Percentiles rank a stretch among this genome's conserved stretches.
Conservation (phyloP, 2,329 filamentous ascomycete species). For the Penicillium sp. region DNA sequence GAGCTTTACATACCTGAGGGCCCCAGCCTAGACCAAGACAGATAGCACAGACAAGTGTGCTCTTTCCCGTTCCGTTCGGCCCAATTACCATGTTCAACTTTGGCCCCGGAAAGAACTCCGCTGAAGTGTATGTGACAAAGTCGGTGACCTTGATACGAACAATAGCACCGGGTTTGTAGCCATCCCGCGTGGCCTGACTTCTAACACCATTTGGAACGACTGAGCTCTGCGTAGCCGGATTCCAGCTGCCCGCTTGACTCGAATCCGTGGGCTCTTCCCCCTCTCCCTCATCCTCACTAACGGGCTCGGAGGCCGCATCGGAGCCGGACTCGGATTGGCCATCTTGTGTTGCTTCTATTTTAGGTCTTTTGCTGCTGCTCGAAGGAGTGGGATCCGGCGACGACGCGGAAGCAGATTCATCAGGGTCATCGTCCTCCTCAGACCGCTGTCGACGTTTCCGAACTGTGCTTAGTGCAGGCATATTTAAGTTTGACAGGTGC, state of each 20-base stretch:
- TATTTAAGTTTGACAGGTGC: conserved; percentile 25
- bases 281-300: conserved; percentile 25
- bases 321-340: conserved; percentile 17
- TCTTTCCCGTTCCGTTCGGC: conserved; percentile 98
- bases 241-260: neutral
- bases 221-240: neutral
- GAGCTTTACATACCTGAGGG: conserved; percentile 57
- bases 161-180: conserved; percentile 73
- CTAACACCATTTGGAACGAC: conserved; percentile 11
- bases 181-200: conserved; percentile 25
- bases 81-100: conserved; percentile 98
- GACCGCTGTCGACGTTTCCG: conserved; percentile 37
- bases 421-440: conserved; percentile 33
- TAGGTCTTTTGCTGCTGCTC: conserved; percentile 39
- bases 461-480: conserved; percentile 33
- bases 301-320: conserved; percentile 18
- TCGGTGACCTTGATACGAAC: conserved; percentile 83
- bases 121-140: conserved; percentile 93
- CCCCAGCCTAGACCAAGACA: conserved; percentile 89
- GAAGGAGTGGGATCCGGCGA: conserved; percentile 25
- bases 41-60: conserved; percentile 94
- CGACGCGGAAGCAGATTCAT: conserved; percentile 11
- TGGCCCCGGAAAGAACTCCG: conserved; percentile 88
- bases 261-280: neutral
- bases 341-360: conserved; percentile 31